Conservation (phyloP, 805 yeast species). For the Blastobotrys attinorum region DNA sequence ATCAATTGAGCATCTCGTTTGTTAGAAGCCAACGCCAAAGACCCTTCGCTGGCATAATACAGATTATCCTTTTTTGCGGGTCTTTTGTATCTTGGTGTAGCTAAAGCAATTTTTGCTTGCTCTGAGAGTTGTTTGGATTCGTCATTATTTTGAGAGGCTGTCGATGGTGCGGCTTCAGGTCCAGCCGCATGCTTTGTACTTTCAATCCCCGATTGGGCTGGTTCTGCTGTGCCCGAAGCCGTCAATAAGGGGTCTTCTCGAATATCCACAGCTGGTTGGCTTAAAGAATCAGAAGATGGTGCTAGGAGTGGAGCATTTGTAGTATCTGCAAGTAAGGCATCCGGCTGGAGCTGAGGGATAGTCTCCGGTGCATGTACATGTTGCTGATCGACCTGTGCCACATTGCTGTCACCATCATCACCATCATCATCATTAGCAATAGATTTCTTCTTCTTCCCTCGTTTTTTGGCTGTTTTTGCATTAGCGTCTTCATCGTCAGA, state of each 20-base stretch:
- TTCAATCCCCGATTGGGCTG: not conserved
- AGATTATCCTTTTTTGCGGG: not conserved
- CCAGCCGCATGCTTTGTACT: not conserved
- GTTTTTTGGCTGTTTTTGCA: conserved; percentile 3
- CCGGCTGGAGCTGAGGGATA: not conserved
- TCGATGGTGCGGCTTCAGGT: not conserved
- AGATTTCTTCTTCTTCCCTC: not conserved
- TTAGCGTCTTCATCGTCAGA: conserved; percentile 3
- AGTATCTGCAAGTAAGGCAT: not conserved
- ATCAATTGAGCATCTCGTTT: not conserved
- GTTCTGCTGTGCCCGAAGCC: not conserved
- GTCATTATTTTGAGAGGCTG: not conserved
- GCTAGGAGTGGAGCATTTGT: not conserved
- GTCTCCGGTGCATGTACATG: too few species aligned
- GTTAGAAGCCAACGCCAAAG: not conserved
- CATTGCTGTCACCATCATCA: not conserved
- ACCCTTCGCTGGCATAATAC: not conserved
- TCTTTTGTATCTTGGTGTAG: not conserved
- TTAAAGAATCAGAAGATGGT: not conserved
- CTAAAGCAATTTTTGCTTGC: not conserved
- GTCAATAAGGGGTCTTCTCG: not conserved
- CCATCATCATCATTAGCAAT: not conserved
- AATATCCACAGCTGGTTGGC: not conserved
- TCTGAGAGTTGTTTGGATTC: not conserved
- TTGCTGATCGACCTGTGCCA: not conserved